Evolutionary conservation across 176 grass and related monocot genomes (phyloP), one percentile per base, ranked within the genome.

Genomic region (Saccharum spontaneum): DNA sequence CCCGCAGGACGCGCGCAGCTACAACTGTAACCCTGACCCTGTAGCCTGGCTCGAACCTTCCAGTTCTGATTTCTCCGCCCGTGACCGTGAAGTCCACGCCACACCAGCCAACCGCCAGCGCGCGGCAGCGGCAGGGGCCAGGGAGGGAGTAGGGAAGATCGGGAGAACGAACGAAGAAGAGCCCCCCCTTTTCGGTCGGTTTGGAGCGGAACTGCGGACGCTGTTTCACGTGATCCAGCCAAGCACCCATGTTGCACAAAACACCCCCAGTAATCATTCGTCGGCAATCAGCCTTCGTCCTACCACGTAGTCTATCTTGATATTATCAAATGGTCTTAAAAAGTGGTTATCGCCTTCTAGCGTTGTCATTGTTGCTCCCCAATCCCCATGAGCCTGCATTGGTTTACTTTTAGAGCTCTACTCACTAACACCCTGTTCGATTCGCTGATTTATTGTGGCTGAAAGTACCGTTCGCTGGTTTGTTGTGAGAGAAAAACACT

Each of bases 41-140:
- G 57, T 16, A 23, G 20, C 57, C 57, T 24, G 59, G 11, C 41
- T 31, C 5, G 61, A 80, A 67, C 63, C 41, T 68, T 80, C 63
- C 63, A 1, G 26, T 50, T 80, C 43, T 24, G 4, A 15, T 37
- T 41, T 9, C 3, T 16, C 38, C 38, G 3, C 78, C 28, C 52
- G 52, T 55, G 59, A 23, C 59, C 17, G 78, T 80, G 78, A 80
- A 65, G 82, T 39, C 60, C 4, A 12, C 18, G 33, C 44, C 61
- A 8, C 18, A n/a, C 44, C 61, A 72, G 8, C 52, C 68, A 76
- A 18, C 44, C 10, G 33, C 59, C n/a, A 2, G 57, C 28, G 54
- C 23, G 17, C 69, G 37, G 67, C 69, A 44, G 26, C 38, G 10
- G 5, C 46, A 31, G 26, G 1, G 2, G 30, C 62, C 26, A n/a